Conservation (phyloP, 805 yeast species). For the Hanseniaspora thailandica region DNA sequence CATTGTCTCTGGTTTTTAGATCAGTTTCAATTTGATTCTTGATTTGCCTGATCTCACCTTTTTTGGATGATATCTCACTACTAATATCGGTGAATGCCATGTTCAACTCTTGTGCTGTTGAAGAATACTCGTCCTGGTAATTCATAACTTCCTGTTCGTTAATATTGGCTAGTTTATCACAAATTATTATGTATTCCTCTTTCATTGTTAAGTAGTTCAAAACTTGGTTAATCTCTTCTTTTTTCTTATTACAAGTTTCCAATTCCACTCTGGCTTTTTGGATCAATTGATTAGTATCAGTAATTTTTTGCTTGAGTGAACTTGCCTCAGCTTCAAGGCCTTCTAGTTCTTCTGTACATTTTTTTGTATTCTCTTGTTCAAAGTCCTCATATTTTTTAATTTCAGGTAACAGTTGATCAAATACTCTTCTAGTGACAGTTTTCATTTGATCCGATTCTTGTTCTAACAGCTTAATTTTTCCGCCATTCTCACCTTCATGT, state of each 20-base stretch:
- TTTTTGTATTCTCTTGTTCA: constrained; percentile 18
- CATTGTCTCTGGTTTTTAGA: constrained; percentile 43
- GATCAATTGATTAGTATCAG: background rate
- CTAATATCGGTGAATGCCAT: constrained; percentile 43
- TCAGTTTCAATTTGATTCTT: constrained; percentile 49
- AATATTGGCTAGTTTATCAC: constrained; percentile 34
- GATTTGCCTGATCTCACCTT: constrained; percentile 79
- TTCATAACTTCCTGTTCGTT: constrained; percentile 49
- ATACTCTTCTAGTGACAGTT: constrained; percentile 1
- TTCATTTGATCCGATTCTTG: background rate
- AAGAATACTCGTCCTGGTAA: constrained; percentile 50
- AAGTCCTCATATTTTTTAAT: constrained; percentile 18
- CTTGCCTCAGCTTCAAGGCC: background rate
- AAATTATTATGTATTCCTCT: constrained; percentile 42
- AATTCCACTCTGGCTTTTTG: background rate
- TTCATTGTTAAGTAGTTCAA: constrained; percentile 35
- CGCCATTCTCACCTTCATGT: background rate
- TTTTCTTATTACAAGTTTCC: constrained; percentile 33
- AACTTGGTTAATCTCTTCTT: constrained; percentile 30
- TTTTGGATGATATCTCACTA: constrained; percentile 57
- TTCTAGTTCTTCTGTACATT: constrained; percentile 21
- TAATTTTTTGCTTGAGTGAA: background rate
- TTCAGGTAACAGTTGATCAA: constrained; percentile 13
- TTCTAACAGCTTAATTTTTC: background rate
- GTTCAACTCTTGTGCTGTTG: constrained; percentile 41